A percentile compares a stretch with the other conserved stretches of the same genome.
These are phyloP conservation scores for Durotheca rogersii DNA, from an alignment of 495 filamentous ascomycete genomes.

Conservation along the genomic window DNA sequence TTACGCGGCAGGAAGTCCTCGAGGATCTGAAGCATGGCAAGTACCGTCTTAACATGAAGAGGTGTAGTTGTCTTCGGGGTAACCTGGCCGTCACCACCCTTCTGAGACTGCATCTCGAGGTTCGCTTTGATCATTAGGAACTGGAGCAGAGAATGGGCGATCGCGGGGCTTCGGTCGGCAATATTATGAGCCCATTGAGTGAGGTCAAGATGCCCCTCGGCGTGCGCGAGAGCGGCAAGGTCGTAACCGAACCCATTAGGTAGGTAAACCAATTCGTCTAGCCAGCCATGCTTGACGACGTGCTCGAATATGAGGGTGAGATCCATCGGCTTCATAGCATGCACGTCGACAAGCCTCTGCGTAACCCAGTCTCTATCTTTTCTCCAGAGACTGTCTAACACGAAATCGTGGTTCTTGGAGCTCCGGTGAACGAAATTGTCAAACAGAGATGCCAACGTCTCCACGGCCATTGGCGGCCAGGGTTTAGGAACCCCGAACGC, in stretches of 20 bases:
- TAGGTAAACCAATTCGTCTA: slow-evolving; percentile 73
- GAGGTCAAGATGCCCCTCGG: slow-evolving; percentile 74
- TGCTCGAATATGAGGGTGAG: slow-evolving; percentile 83
- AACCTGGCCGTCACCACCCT: slow-evolving; percentile 54
- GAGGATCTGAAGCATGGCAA: slow-evolving; percentile 74
- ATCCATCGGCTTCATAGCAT: slow-evolving; percentile 70
- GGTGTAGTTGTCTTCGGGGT: slow-evolving; percentile 51
- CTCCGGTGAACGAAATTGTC: slow-evolving; percentile 51
- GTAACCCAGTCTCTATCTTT: slow-evolving; percentile 82
- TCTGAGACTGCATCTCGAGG: slow-evolving; percentile 69
- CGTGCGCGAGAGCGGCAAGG: slow-evolving; percentile 84
- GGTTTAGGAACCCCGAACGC: slow-evolving; percentile 63
- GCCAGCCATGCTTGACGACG: slow-evolving; percentile 73
- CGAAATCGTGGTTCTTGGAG: slow-evolving; percentile 69
- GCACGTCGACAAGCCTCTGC: slow-evolving; percentile 72
- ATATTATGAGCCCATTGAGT: slow-evolving; percentile 76
- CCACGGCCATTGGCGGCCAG: slow-evolving; percentile 56
- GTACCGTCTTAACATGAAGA: slow-evolving; percentile 81
- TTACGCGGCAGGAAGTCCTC: slow-evolving; percentile 59
- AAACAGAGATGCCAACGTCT: slow-evolving; percentile 54
- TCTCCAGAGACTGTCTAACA: slow-evolving; percentile 85
- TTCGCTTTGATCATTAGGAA: slow-evolving; percentile 83
- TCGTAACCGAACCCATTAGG: slow-evolving; percentile 83
- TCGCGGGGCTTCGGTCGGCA: slow-evolving; percentile 57
- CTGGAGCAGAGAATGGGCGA: slow-evolving; percentile 63